Base-by-base conservation (phyloP, 768 basidiomycete genomes). In the Dictyophora rubrovolvata region DNA sequence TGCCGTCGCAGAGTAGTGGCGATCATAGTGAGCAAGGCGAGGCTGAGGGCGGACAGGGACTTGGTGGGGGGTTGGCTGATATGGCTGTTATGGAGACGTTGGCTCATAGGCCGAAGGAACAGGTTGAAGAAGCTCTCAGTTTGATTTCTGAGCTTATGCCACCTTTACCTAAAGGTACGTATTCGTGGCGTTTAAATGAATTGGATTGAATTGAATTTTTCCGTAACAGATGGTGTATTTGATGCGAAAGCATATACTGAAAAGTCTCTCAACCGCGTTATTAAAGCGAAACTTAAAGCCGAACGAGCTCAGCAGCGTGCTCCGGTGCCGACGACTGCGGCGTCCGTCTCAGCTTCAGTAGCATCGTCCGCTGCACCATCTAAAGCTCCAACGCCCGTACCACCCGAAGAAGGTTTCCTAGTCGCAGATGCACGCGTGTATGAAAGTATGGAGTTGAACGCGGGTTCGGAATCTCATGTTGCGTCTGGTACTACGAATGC, bases 51-150 rank as follows among this genome's bases (percentile, higher is more conserved):
- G 85, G 87, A 0, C 90, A 93, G 70, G 90, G 89, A 11, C 72
- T 93, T 1, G 89, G 89, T 28, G 91, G 90, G 49, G 90, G 92
- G 28, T 73, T 94, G 4, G 93, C 91, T 17, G 94, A 97, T 68
- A 93, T 98, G 91, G 87, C 92, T 7, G 92, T 99, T 23, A 91
- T 97, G 85, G 91, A 98, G 73, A 98, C 95, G 69, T 75, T 99
- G 49, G 93, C 93, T 0, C 93, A 97, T 70, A 80, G 93, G 28
- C 89, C 96, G 4, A 98, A 98, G 72, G 96, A 99, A 61, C 94
- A 97, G 69, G 83, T 98, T 5, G 94, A 97, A 71, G 96, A 99
- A 71, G 85, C 90, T 0, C 75, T 99, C 37, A 86, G 86, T 62
- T 79, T 98, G 42, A 76, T 95, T 35, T 88, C 89, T 21, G 96